A percentile compares a stretch with the other conserved stretches of the same genome.
phyloP scores from a whole-genome alignment of 495 filamentous ascomycete genomes.

The Oleoguttula mirabilis region DNA sequence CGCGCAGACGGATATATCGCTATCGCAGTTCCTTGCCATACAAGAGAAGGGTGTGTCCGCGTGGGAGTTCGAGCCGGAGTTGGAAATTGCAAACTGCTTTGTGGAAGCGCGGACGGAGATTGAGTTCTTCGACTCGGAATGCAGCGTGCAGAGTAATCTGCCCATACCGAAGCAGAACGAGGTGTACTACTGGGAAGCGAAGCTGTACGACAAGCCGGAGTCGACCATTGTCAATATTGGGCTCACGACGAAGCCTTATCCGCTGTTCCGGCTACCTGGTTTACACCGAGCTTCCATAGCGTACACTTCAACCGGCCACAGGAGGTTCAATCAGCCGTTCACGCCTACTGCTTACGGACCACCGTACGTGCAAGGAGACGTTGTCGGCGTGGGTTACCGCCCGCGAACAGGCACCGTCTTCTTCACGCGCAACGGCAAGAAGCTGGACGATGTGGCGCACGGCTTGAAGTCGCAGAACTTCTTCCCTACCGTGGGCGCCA shows the following conservation, averaged over 20 bases:
- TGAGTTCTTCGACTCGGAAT: conserved; percentile 96
- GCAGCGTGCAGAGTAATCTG: conserved; percentile 91
- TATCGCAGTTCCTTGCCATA: conserved; percentile 95
- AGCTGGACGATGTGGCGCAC: conserved; percentile 87
- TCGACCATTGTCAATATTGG: conserved; percentile 73
- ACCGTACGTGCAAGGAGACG: conserved; percentile 77
- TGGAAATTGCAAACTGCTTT: conserved; percentile 98
- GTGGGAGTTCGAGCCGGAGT: conserved; percentile 96
- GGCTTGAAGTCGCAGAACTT: conserved; percentile 89
- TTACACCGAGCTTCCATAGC: conserved; percentile 85
- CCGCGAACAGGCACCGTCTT: conserved; percentile 91
- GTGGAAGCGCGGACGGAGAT: conserved; percentile 93
- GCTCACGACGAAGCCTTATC: conserved; percentile 92
- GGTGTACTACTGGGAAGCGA: conserved; percentile 98
- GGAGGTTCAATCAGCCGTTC: conserved; percentile 89
- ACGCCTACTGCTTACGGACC: conserved; percentile 66
- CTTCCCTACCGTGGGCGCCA: conserved; percentile 90
- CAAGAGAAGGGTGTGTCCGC: conserved; percentile 98
- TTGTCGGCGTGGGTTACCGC: conserved; percentile 90
- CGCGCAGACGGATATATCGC: conserved; percentile 85
- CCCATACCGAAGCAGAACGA: conserved; percentile 98
- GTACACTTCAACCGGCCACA: conserved; percentile 74
- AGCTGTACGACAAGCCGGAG: conserved; percentile 95
- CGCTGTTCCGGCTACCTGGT: conserved; percentile 83
- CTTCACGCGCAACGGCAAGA: conserved; percentile 97